Evolutionary conservation across 345 rosid species (phyloP), one percentile per base, ranked within the genome.

Genomic region (Mangifera indica): DNA sequence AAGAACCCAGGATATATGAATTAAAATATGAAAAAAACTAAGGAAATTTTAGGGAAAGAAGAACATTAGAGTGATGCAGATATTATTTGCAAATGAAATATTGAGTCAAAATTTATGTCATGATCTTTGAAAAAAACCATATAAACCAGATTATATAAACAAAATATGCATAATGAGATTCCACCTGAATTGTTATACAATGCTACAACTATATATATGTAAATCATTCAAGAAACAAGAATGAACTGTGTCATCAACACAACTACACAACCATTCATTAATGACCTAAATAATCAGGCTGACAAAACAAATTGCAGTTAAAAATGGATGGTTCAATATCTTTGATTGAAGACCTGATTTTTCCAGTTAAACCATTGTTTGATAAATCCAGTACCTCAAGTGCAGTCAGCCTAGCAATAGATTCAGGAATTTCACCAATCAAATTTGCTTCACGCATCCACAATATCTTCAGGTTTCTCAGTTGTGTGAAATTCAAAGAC

Each of bases 341-440:
- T 58, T 45, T 13, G 42, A 69, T 25, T 34, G 20, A 48, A 76
- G 49, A 71, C 66, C 72, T 59, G 17, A 89, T 81, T 20, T 22
- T 70, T 57, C 89, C 92, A 1, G 79, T 79, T 6, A 86, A 17
- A 10, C 5, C 7, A 61, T 89, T 87, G 0, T 0, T 0, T 0
- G 85, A 79, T 32, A 89, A 78, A 73, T 86, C 85, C 75, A 89
- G 25, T 12, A 0, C 0, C 85, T 87, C 84, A 8, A 89, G 75
- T 22, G 82, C 80, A 32, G 10, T 74, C 85, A 87, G 77, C 3
- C 82, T 49, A 3, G 85, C 79, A 2, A 86, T 69, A 7, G 10
- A 60, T 48, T 72, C 79, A 0, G 88, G 92, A 22, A 89, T 83
- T 67, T 82, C 79, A 2, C 94, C 94, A 7, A 82, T 68, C 70